Evolutionary conservation across 768 basidiomycete genomes (phyloP).

Genomic region (Suillus americanus): DNA sequence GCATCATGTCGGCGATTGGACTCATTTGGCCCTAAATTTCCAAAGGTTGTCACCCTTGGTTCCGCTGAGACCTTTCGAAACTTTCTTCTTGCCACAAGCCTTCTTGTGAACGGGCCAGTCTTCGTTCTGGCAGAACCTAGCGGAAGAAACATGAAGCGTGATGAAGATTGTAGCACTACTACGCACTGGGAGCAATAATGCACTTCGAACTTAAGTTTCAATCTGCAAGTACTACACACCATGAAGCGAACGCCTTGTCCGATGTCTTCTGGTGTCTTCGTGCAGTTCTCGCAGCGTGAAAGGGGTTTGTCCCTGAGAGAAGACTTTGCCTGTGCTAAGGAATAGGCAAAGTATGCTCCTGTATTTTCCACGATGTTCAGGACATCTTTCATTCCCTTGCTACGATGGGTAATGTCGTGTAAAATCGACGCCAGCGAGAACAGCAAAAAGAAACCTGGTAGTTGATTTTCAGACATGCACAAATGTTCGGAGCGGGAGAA

Average conservation of each 20-base stretch:
- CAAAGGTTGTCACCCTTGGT: constrained; percentile 16
- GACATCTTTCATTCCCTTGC: constrained; percentile 2
- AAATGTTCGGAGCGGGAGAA: background rate
- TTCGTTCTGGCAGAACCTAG: constrained; percentile 17
- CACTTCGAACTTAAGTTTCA: constrained; percentile 14
- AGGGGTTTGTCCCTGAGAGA: constrained; percentile 15
- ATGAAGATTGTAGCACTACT: background rate
- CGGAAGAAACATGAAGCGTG: background rate
- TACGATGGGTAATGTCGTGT: background rate
- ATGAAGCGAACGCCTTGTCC: constrained; percentile 16
- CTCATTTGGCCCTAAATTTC: background rate
- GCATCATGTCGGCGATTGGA: constrained; percentile 6
- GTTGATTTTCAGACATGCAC: background rate
- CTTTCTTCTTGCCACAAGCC: constrained; percentile 18
- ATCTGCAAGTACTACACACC: constrained; percentile 21
- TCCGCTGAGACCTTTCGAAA: constrained; percentile 19
- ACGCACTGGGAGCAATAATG: constrained; percentile 20
- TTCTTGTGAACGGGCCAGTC: constrained; percentile 19
- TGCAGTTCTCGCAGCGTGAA: constrained; percentile 20
- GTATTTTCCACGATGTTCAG: constrained; percentile 1
- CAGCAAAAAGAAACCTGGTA: constrained; percentile 11
- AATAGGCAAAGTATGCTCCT: background rate
- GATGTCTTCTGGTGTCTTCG: constrained; percentile 16
- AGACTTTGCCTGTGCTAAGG: background rate
- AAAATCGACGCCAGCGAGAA: constrained; percentile 6